phyloP scores from a whole-genome alignment of 2,329 filamentous ascomycete species.

The Hypoxylon sp. region DNA sequence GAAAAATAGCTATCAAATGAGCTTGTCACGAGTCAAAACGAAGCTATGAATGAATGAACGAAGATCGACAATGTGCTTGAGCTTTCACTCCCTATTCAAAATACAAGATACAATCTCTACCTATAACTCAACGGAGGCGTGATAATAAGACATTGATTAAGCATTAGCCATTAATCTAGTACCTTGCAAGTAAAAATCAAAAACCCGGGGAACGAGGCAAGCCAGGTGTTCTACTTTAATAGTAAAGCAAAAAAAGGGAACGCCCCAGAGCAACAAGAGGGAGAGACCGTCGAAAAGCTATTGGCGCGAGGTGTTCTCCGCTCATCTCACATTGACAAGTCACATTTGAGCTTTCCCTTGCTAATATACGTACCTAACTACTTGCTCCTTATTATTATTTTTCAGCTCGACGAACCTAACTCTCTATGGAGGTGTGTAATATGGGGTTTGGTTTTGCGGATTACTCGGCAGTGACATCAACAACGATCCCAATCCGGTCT shows the following conservation, averaged over 20 bases:
- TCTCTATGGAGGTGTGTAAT: no score
- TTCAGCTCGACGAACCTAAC: constrained; percentile 24
- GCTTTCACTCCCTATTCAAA: neutral
- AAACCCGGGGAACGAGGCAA: constrained; percentile 16
- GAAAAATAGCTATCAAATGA: neutral
- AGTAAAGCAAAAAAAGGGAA: neutral
- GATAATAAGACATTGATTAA: no score
- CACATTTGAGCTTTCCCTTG: constrained; percentile 4
- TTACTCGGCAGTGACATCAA: no score
- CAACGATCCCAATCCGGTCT: no score
- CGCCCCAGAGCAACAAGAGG: no score
- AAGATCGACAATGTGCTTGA: neutral
- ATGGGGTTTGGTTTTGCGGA: neutral
- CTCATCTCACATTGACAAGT: constrained; percentile 18
- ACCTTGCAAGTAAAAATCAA: neutral
- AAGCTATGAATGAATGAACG: neutral
- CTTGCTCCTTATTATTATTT: no score
- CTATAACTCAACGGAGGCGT: constrained; percentile 2
- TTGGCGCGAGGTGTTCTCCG: no score
- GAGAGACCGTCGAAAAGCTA: no score
- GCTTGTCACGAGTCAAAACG: neutral
- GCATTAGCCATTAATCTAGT: constrained; percentile 5
- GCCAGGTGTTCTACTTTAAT: no score
- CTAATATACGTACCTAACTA: no score
- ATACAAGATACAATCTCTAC: neutral